phyloP scores from a whole-genome alignment of 768 basidiomycete species.

The Austroboletus eburneus region DNA sequence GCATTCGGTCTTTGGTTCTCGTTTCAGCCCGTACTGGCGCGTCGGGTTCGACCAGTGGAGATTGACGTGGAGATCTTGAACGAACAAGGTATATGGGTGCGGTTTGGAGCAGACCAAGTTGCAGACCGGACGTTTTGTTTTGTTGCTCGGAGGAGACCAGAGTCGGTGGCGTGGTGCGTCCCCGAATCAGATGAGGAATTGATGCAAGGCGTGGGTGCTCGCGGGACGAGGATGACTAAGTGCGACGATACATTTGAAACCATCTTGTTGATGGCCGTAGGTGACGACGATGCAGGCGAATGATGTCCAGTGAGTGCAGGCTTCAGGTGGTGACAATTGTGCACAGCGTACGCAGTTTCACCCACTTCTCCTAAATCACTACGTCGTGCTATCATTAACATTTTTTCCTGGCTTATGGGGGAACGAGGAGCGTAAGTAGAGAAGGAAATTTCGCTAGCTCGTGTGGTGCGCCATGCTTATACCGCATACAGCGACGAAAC shows the following conservation, averaged over 20 bases:
- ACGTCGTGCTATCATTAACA: no score
- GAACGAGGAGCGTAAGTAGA: no score
- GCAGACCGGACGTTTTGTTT: conserved; percentile 54
- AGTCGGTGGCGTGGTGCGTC: conserved; percentile 55
- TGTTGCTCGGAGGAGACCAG: conserved; percentile 50
- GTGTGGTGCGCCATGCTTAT: no score
- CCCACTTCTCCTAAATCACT: no score
- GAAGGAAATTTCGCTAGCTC: no score
- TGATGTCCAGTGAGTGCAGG: no score
- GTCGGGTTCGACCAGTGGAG: background rate
- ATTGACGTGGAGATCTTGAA: no score
- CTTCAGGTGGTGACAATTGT: no score
- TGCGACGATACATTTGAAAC: conserved; percentile 69
- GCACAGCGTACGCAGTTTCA: no score
- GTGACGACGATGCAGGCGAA: conserved; percentile 6
- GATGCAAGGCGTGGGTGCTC: conserved; percentile 53
- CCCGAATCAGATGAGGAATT: conserved; percentile 52
- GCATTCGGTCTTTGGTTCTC: conserved; percentile 78
- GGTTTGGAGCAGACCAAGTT: conserved; percentile 39
- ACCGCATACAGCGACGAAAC: no score
- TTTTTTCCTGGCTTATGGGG: no score
- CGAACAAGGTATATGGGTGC: conserved; percentile 30
- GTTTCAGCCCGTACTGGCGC: conserved; percentile 51
- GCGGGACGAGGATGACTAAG: conserved; percentile 31
- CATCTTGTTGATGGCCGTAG: conserved; percentile 44